Percentiles rank a stretch among this genome's conserved stretches.
Evolutionary conservation across 108 stramenopile genomes (phyloP).

Genomic region (Pseudonitzschia pungens): DNA sequence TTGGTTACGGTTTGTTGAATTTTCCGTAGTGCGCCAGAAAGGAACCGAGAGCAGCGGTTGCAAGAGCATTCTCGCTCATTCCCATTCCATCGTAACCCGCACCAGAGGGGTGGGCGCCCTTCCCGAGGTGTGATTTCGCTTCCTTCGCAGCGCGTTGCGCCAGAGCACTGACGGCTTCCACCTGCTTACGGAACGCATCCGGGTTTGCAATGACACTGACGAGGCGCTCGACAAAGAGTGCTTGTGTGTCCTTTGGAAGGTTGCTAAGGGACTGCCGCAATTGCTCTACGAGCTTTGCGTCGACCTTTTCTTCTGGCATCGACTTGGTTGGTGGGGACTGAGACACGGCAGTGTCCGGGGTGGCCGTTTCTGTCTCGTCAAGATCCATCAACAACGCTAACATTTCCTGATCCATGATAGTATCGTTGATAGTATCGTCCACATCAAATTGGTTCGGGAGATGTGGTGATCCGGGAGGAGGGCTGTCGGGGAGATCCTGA

Average conservation of each 20-base stretch:
- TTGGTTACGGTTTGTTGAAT: no score
- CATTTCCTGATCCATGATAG: conserved; percentile 38
- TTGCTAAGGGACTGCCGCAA: conserved; percentile 47
- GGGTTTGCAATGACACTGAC: conserved; percentile 42
- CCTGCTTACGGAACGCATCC: conserved; percentile 34
- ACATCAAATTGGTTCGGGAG: no score
- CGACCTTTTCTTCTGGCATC: not conserved
- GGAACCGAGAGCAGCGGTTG: conserved; percentile 54
- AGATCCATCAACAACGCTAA: conserved; percentile 32
- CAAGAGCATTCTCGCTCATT: conserved; percentile 30
- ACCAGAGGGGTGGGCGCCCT: not conserved
- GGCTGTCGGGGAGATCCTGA: no score
- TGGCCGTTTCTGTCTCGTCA: conserved; percentile 16
- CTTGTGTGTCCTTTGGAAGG: conserved; percentile 57
- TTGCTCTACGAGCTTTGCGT: conserved; percentile 45
- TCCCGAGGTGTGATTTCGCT: conserved; percentile 32
- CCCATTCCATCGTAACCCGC: not conserved
- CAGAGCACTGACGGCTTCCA: conserved; percentile 50
- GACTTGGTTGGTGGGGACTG: not conserved
- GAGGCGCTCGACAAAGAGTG: conserved; percentile 61
- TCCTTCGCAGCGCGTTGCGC: conserved; percentile 57
- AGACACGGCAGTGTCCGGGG: conserved; percentile 18
- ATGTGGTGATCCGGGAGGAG: no score
- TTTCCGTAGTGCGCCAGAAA: conserved; percentile 53
- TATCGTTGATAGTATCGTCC: no score